A percentile compares a stretch with the other conserved stretches of the same genome.
phyloP scores from a whole-genome alignment of 768 basidiomycete species.

The Rhizopogon vinicolor region DNA sequence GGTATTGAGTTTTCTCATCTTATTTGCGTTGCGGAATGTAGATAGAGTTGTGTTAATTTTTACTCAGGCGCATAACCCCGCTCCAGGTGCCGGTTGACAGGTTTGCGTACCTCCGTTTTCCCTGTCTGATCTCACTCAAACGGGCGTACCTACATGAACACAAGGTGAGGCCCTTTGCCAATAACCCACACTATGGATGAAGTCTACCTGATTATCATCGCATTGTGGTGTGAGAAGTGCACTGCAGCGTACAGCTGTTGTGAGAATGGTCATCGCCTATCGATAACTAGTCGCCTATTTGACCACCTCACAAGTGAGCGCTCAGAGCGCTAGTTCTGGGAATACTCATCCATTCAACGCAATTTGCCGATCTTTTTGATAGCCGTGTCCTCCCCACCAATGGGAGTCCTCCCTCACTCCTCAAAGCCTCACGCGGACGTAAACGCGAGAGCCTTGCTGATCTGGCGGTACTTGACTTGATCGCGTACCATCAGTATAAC shows the following conservation, averaged over 20 bases:
- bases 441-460: not conserved
- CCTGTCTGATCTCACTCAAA: conserved; percentile 3
- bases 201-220: not conserved
- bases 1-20: conserved; percentile 1
- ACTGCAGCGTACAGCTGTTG: not conserved
- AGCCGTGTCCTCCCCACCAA: not conserved
- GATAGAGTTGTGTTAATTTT: not conserved
- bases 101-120: not conserved
- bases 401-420: not conserved
- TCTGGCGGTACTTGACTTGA: not conserved
- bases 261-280: conserved; percentile 5
- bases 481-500: conserved; percentile 2
- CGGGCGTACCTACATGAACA: not conserved
- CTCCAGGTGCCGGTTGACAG: not conserved
- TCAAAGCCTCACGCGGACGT: not conserved
- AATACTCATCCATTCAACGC: too few species aligned
- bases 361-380: not conserved
- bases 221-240: conserved; percentile 19
- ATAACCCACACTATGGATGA: not conserved
- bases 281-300: not conserved
- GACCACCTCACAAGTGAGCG: not conserved
- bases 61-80: conserved; percentile 7
- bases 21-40: not conserved
- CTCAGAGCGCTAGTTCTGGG: not conserved
- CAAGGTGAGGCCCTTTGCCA: not conserved